These are phyloP conservation scores for Diplodia mutila DNA, from an alignment of 2,329 filamentous ascomycete genomes.

Conservation along the genomic window DNA sequence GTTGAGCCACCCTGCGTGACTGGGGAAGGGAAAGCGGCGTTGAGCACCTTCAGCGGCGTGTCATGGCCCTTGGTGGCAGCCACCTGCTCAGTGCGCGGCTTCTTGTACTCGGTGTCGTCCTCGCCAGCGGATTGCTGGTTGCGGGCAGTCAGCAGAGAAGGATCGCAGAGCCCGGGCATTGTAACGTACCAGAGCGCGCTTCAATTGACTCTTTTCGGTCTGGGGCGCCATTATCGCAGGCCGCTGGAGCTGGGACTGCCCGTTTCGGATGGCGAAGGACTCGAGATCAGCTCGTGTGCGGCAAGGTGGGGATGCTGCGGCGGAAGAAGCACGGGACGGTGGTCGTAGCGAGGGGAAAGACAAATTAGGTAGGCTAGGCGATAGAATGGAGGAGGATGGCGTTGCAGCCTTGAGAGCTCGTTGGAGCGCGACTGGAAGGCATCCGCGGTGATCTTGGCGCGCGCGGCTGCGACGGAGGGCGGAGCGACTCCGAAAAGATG, in stretches of 20 bases:
- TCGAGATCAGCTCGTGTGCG: constrained; percentile 9
- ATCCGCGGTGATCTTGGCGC: constrained; percentile 20
- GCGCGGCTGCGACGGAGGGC: constrained; percentile 1
- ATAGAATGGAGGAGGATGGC: constrained; percentile 18
- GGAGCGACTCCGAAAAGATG: background rate
- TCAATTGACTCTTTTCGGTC: constrained; percentile 79
- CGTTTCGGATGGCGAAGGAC: constrained; percentile 21
- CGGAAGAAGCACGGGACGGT: constrained; percentile 22
- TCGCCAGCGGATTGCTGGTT: constrained; percentile 68
- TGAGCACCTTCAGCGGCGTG: constrained; percentile 52
- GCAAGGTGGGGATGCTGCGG: constrained; percentile 29
- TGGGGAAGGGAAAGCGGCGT: constrained; percentile 73
- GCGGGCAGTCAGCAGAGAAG: constrained; percentile 32
- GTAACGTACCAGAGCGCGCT: constrained; percentile 72
- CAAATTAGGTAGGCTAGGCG: constrained; percentile 16
- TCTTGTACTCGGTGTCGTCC: constrained; percentile 70
- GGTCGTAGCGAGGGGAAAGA: constrained; percentile 12
- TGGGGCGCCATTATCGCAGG: constrained; percentile 57
- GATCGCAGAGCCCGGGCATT: constrained; percentile 27
- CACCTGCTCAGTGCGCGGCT: constrained; percentile 61
- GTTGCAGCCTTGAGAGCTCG: constrained; percentile 18
- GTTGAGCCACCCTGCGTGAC: constrained; percentile 71
- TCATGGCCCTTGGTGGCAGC: constrained; percentile 34
- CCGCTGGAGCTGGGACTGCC: constrained; percentile 17
- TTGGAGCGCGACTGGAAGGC: constrained; percentile 16